Evolutionary conservation across 768 basidiomycete genomes (phyloP).

Genomic region (Suillus fuscotomentosus): DNA sequence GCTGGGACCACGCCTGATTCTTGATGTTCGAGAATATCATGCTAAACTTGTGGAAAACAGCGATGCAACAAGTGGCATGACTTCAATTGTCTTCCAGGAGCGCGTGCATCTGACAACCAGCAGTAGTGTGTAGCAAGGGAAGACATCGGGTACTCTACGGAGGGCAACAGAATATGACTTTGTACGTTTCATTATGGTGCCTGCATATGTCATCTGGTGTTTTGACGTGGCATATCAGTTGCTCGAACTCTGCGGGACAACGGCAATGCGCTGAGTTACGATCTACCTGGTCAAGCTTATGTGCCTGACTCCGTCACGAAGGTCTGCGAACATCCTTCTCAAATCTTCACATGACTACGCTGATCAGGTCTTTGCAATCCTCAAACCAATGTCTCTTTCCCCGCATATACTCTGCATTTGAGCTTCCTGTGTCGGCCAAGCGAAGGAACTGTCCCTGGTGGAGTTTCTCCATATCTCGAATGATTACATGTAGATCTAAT

Average conservation of each 20-base stretch:
- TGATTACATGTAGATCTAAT: not conserved
- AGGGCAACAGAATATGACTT: not conserved
- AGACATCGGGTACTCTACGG: not conserved
- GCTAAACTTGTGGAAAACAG: not conserved
- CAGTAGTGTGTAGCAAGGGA: not conserved
- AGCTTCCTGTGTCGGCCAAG: not conserved
- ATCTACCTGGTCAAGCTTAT: not conserved
- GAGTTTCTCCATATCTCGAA: not conserved
- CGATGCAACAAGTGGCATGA: not conserved
- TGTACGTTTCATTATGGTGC: not conserved
- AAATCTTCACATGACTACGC: not conserved
- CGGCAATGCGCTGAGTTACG: not conserved
- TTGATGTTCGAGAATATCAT: not conserved
- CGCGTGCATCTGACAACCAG: not conserved
- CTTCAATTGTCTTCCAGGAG: not conserved
- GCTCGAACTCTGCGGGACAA: not conserved
- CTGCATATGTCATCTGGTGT: not conserved
- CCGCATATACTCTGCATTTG: not conserved
- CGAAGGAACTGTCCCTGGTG: not conserved
- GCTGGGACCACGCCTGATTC: not conserved
- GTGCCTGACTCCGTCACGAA: not conserved
- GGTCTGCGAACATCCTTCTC: not conserved
- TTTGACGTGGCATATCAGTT: not conserved
- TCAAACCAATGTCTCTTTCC: not conserved
- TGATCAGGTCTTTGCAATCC: not conserved